A percentile compares a stretch with the other conserved stretches of the same genome.
Evolutionary conservation across 2,329 filamentous ascomycete species (phyloP).

Genomic region (Hymenoscyphus linearis): DNA sequence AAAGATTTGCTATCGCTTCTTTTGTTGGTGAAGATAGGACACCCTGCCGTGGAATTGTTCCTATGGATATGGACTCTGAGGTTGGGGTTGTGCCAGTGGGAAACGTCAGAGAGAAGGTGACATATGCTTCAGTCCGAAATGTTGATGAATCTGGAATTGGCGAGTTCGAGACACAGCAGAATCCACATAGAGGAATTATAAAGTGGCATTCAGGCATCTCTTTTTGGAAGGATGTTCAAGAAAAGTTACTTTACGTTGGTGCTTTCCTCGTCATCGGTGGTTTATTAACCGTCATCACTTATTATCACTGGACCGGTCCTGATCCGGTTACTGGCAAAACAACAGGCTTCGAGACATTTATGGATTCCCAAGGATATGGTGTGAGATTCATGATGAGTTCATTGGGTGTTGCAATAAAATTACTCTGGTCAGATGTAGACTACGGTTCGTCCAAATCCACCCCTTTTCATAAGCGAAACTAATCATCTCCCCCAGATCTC

Average conservation of each 20-base stretch:
- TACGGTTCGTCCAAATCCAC: conserved; percentile 28
- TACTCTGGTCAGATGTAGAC: conserved; percentile 40
- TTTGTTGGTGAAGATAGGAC: conserved; percentile 9
- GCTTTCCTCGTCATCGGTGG: conserved; percentile 15
- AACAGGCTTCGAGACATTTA: conserved; percentile 35
- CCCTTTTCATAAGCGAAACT: not conserved
- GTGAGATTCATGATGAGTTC: conserved; percentile 38
- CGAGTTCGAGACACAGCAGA: not conserved
- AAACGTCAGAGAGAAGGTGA: conserved; percentile 1
- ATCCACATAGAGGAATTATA: not conserved
- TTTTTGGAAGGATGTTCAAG: conserved; percentile 7
- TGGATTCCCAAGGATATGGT: conserved; percentile 39
- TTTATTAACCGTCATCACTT: conserved; percentile 35
- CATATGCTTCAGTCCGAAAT: conserved; percentile 1
- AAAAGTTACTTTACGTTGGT: conserved; percentile 10
- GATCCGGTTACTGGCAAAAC: conserved; percentile 15
- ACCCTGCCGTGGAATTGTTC: conserved; percentile 14
- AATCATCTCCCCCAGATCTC: conserved; percentile 34
- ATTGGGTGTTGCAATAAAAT: conserved; percentile 36
- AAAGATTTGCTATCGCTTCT: conserved; percentile 7
- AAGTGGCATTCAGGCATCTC: not conserved
- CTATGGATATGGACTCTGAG: conserved; percentile 13
- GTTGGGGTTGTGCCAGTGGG: conserved; percentile 6
- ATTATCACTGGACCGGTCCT: conserved; percentile 35
- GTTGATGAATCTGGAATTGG: not conserved